Evolutionary conservation across 176 grass and related monocot genomes (phyloP).

Genomic region (Oryza longistaminata): DNA sequence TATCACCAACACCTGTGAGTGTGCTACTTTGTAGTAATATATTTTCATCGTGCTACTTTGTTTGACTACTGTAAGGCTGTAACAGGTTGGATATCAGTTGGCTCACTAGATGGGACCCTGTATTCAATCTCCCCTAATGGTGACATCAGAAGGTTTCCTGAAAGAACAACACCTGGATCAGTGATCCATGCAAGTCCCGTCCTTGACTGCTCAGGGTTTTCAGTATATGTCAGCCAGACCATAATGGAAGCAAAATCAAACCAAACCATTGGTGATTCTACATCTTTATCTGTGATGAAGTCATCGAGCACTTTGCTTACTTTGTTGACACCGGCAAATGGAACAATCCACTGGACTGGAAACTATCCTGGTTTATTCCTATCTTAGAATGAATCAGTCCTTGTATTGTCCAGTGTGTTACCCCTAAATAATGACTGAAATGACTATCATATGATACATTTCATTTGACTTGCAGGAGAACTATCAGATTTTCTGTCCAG

Average conservation of each 20-base stretch:
- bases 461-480: constrained; percentile 48
- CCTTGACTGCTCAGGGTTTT: constrained; percentile 71
- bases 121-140: constrained; percentile 77
- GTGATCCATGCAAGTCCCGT: constrained; percentile 67
- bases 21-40: constrained; percentile 2
- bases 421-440: neutral
- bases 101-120: constrained; percentile 75
- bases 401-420: neutral
- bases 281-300: constrained; percentile 59
- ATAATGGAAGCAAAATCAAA: constrained; percentile 61
- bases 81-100: constrained; percentile 88
- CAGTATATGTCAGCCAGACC: constrained; percentile 57
- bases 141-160: constrained; percentile 58
- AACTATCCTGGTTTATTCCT: constrained; percentile 58
- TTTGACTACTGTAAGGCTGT: constrained; percentile 13
- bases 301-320: constrained; percentile 56
- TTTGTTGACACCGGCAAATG: constrained; percentile 70
- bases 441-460: neutral
- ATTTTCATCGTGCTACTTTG: neutral
- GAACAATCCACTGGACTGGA: constrained; percentile 75
- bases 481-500: constrained; percentile 63
- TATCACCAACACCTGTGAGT: neutral
- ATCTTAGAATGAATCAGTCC: constrained; percentile 10
- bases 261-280: constrained; percentile 43
- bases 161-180: constrained; percentile 52